Evolutionary conservation across 495 filamentous ascomycete species (phyloP).

Genomic region (Penicillium paradoxum): DNA sequence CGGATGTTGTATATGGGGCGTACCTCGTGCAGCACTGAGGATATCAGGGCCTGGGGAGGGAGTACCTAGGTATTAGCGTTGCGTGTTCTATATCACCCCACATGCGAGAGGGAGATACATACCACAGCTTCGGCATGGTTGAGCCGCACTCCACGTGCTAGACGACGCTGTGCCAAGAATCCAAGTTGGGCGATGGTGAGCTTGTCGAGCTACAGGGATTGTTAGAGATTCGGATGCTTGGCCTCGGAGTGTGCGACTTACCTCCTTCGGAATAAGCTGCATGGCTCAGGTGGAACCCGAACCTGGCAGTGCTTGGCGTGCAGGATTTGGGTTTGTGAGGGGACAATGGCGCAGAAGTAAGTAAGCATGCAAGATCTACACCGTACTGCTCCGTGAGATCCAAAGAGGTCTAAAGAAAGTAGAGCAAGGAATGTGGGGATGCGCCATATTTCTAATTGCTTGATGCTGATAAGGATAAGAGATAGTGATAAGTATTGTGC

Average conservation of each 20-base stretch:
- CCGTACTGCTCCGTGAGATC: neutral
- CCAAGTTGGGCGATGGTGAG: constrained; percentile 89
- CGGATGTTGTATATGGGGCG: constrained; percentile 5
- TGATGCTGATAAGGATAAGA: constrained; percentile 2
- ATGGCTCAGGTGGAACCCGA: constrained; percentile 44
- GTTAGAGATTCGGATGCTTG: neutral
- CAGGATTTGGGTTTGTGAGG: constrained; percentile 1
- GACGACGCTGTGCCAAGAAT: constrained; percentile 78
- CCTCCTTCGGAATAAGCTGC: constrained; percentile 86
- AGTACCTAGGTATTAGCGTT: neutral
- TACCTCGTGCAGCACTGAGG: constrained; percentile 86
- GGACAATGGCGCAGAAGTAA: too few species aligned
- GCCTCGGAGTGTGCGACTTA: constrained; percentile 34
- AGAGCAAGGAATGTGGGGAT: constrained; percentile 15
- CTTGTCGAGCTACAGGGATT: constrained; percentile 74
- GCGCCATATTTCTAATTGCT: constrained; percentile 3
- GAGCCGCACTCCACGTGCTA: constrained; percentile 81
- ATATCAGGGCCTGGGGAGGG: constrained; percentile 69
- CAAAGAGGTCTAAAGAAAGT: neutral
- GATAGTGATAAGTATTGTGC: constrained; percentile 20
- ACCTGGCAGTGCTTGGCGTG: constrained; percentile 16
- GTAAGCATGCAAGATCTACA: too few species aligned
- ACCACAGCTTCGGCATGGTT: constrained; percentile 91
- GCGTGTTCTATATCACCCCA: neutral
- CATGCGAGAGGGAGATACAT: constrained; percentile 26